Evolutionary conservation across 257 asterid genomes (phyloP).

Genomic region (Leonotis leonurus): DNA sequence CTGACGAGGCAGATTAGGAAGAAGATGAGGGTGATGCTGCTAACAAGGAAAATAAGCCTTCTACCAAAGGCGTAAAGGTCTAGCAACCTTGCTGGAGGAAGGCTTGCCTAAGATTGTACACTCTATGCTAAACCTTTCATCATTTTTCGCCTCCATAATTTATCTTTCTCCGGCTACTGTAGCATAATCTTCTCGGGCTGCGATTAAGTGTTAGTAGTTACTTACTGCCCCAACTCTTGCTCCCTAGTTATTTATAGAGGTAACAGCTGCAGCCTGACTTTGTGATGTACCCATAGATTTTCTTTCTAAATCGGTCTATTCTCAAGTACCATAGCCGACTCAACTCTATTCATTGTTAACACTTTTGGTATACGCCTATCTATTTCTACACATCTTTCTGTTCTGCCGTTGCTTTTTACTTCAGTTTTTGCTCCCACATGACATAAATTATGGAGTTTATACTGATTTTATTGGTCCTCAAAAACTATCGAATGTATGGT

Average conservation of each 20-base stretch:
- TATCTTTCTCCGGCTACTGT: background rate
- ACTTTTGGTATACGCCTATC: background rate
- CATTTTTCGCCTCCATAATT: background rate
- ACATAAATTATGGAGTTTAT: too few species aligned
- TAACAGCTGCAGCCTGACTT: conserved; percentile 4
- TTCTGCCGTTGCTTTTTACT: too few species aligned
- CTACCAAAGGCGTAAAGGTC: conserved; percentile 41
- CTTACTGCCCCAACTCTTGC: background rate
- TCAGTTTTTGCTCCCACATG: too few species aligned
- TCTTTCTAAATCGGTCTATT: too few species aligned
- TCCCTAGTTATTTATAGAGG: conserved; percentile 2
- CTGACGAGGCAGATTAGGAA: conserved; percentile 58
- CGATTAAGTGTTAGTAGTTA: conserved; percentile 9
- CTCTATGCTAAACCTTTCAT: background rate
- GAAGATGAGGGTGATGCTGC: conserved; percentile 42
- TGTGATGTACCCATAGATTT: conserved; percentile 11
- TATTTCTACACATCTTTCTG: too few species aligned
- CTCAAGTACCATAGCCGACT: background rate
- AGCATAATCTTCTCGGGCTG: conserved; percentile 13
- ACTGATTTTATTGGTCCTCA: too few species aligned
- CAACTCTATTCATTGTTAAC: background rate
- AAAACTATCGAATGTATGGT: too few species aligned
- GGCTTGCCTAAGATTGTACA: conserved; percentile 11
- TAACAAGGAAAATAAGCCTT: conserved; percentile 28
- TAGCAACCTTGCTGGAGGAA: conserved; percentile 19